A percentile compares a stretch with the other conserved stretches of the same genome.
phyloP scores from a whole-genome alignment of 2,329 filamentous ascomycete species.

The Knoxdaviesia capensis region DNA sequence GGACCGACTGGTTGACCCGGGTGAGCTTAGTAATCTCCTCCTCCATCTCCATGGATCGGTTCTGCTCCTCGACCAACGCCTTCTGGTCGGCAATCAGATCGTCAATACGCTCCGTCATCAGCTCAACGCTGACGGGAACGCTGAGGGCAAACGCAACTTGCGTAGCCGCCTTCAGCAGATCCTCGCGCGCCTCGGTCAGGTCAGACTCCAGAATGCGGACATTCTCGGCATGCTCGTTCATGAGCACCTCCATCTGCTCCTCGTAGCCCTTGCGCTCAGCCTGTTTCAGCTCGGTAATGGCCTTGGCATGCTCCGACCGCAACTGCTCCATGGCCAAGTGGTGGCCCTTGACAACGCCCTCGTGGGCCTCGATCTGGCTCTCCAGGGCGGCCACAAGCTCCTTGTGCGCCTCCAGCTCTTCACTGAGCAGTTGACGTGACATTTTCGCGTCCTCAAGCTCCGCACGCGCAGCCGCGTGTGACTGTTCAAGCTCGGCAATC shows the following conservation, averaged over 20 bases:
- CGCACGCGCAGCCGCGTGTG: conserved; percentile 42
- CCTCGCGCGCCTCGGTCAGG: conserved; percentile 42
- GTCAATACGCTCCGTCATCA: conserved; percentile 41
- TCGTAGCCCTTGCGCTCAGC: conserved; percentile 35
- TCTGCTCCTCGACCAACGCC: conserved; percentile 33
- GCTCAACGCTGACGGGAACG: conserved; percentile 45
- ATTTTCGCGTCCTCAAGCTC: conserved; percentile 48
- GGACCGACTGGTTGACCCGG: conserved; percentile 34
- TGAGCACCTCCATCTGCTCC: conserved; percentile 34
- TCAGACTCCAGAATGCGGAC: conserved; percentile 38
- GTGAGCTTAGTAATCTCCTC: conserved; percentile 33
- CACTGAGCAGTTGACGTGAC: conserved; percentile 29
- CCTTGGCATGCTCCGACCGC: conserved; percentile 26
- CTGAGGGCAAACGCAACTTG: conserved; percentile 41
- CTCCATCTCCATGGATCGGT: conserved; percentile 32
- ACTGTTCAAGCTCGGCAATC: conserved; percentile 54
- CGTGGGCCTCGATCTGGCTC: conserved; percentile 38
- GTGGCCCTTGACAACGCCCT: conserved; percentile 33
- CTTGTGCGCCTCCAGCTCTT: conserved; percentile 23
- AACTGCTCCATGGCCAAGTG: conserved; percentile 29
- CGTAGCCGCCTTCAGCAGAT: conserved; percentile 42
- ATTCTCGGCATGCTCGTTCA: conserved; percentile 37
- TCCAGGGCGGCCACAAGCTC: conserved; percentile 32
- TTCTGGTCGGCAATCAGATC: conserved; percentile 37
- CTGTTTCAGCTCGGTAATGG: conserved; percentile 26